Conservation (phyloP, 169 alveolate species). For the Plasmodium yoelii region DNA sequence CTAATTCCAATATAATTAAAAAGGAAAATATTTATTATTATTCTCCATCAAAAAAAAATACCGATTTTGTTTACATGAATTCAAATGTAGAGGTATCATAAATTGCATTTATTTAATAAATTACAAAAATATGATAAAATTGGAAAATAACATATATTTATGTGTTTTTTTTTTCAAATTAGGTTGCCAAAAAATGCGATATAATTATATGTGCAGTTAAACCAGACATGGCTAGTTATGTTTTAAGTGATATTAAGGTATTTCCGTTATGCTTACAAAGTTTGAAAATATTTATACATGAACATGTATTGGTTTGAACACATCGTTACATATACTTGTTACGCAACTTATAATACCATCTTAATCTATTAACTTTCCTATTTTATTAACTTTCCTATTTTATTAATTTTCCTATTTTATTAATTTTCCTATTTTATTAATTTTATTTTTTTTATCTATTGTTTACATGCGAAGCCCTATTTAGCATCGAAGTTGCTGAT, state of each 20-base stretch:
- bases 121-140: not conserved
- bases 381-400: too few species aligned
- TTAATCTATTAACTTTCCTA: not conserved
- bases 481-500: slow-evolving; percentile 36
- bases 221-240: slow-evolving; percentile 60
- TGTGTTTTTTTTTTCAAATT: slow-evolving; percentile 3
- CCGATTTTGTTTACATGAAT: slow-evolving; percentile 11
- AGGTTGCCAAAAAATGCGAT: slow-evolving; percentile 38
- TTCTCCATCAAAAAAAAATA: slow-evolving; percentile 29
- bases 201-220: slow-evolving; percentile 71
- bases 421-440: too few species aligned
- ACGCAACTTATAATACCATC: not conserved
- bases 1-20: slow-evolving; percentile 25
- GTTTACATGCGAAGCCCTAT: slow-evolving; percentile 15
- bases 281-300: not conserved
- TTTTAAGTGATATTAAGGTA: slow-evolving; percentile 56
- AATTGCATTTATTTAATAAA: not conserved
- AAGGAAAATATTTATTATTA: slow-evolving; percentile 57
- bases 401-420: too few species aligned
- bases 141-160: slow-evolving; percentile 5
- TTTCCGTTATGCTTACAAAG: not conserved
- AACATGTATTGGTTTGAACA: not conserved
- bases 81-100: slow-evolving; percentile 31
- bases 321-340: not conserved
- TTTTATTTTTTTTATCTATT: slow-evolving; percentile 5